These are phyloP conservation scores for Phytophthora brassicae DNA, from an alignment of 352 stramenopile genomes.

Conservation along the genomic window DNA sequence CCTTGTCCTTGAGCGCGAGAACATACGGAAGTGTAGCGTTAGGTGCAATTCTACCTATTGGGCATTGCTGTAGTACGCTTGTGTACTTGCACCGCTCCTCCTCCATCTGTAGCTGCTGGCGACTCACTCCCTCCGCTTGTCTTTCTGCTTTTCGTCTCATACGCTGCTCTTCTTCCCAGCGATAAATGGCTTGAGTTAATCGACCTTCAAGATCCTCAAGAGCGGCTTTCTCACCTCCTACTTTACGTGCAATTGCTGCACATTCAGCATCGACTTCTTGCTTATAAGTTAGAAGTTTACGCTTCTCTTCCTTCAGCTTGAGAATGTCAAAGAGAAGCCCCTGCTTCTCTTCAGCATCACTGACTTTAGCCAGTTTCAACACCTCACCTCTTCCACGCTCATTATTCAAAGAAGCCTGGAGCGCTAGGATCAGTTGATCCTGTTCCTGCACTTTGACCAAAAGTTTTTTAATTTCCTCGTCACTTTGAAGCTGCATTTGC, in stretches of 20 bases:
- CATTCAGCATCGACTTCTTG: slow-evolving; percentile 26
- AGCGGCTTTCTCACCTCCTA: slow-evolving; percentile 54
- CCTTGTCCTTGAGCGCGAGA: slow-evolving; percentile 57
- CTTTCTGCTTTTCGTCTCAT: slow-evolving; percentile 38
- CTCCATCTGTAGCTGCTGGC: slow-evolving; percentile 50
- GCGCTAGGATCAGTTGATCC: slow-evolving; percentile 44
- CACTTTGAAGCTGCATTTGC: slow-evolving; percentile 8
- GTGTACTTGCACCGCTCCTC: slow-evolving; percentile 55
- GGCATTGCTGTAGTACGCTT: slow-evolving; percentile 40
- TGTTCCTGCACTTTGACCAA: slow-evolving; percentile 48
- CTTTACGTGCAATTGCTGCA: slow-evolving; percentile 27
- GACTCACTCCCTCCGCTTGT: slow-evolving; percentile 31
- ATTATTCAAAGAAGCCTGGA: slow-evolving; percentile 54
- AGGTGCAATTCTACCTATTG: slow-evolving; percentile 32
- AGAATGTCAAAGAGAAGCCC: slow-evolving; percentile 45
- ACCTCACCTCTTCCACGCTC: slow-evolving; percentile 24
- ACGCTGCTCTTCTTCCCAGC: slow-evolving; percentile 57
- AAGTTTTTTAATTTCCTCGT: slow-evolving; percentile 10
- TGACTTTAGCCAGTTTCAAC: slow-evolving; percentile 25
- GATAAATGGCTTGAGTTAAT: slow-evolving; percentile 52
- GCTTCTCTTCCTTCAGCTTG: slow-evolving; percentile 53
- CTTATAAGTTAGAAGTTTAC: slow-evolving; percentile 32
- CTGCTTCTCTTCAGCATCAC: slow-evolving; percentile 47
- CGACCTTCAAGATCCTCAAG: slow-evolving; percentile 59
- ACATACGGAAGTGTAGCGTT: slow-evolving; percentile 40